Base-by-base conservation (phyloP, 106 monocot species). In the Gastrodia elata region DNA sequence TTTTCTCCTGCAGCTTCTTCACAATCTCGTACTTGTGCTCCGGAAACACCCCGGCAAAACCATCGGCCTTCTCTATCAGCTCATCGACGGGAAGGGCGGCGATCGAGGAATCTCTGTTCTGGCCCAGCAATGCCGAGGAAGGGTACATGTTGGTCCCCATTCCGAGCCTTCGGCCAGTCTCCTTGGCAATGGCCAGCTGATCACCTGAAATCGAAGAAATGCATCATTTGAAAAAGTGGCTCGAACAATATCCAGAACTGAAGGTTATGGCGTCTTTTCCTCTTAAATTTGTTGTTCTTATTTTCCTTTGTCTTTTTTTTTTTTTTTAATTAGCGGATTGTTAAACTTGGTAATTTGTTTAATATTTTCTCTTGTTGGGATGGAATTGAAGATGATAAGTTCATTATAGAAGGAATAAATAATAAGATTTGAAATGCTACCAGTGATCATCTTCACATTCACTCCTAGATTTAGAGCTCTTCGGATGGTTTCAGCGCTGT, bases 371-470 rank as follows among this genome's bases (percentile, higher is more conserved):
- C n/a, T n/a, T n/a, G n/a, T n/a, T n/a, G n/a, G n/a, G n/a, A n/a
- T n/a, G n/a, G n/a, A n/a, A n/a, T n/a, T n/a, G n/a, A n/a, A n/a
- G n/a, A n/a, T n/a, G n/a, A n/a, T n/a, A n/a, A n/a, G n/a, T n/a
- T n/a, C n/a, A n/a, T n/a, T n/a, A n/a, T n/a, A n/a, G n/a, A n/a
- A n/a, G n/a, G n/a, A 27, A 24, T 64, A 26, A 14, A 57, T 11
- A 5, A 71, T n/a, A 69, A 9, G 43, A 32, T 64, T 15, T 33
- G 38, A 7, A 6, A 56, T 22, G 10, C 15, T 82, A 96, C 96
- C 96, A 55, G 96, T 97, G 40, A 97, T 97, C 96, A 97, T 97
- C 83, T 97, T 97, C 2, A 97, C 96, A 78, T 97, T 97, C 34
- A 97, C 96, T 73, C 96, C 96, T 44, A 97, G 92, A 73, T 90